phyloP scores from a whole-genome alignment of 2,329 filamentous ascomycete genomes.

The Chaetothyriales sp. region DNA sequence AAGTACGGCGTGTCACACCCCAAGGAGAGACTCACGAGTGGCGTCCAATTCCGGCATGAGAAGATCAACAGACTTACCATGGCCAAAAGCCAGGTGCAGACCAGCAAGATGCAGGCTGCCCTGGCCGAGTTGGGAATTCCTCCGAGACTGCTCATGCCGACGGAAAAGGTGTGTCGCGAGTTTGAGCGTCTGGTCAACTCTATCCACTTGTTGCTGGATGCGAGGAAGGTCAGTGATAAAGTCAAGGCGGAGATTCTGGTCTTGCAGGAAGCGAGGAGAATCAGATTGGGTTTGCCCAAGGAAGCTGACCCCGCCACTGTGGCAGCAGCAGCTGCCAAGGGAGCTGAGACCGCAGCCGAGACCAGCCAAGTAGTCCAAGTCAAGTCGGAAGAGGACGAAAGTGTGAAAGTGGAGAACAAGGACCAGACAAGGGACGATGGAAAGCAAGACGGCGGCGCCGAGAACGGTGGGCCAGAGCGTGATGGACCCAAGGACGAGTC shows the following conservation, averaged over 20 bases:
- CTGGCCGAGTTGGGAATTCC: constrained; percentile 34
- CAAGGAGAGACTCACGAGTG: constrained; percentile 67
- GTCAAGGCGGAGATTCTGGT: constrained; percentile 34
- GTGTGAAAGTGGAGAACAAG: background rate
- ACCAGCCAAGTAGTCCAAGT: background rate
- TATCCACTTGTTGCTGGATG: constrained; percentile 33
- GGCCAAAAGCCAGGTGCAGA: constrained; percentile 36
- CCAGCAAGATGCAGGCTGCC: constrained; percentile 33
- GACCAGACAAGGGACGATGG: background rate
- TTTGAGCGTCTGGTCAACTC: constrained; percentile 34
- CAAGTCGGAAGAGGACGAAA: background rate
- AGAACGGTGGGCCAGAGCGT: background rate
- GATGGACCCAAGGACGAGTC: background rate
- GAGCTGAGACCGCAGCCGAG: constrained; percentile 3
- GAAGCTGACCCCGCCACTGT: constrained; percentile 6
- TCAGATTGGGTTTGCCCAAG: constrained; percentile 15
- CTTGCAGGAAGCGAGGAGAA: constrained; percentile 22
- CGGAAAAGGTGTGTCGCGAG: constrained; percentile 34
- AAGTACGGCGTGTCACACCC: constrained; percentile 74
- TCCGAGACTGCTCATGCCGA: constrained; percentile 34
- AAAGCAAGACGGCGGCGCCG: constrained; percentile 5
- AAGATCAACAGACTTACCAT: constrained; percentile 35
- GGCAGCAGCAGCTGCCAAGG: constrained; percentile 2
- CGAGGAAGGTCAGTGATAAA: constrained; percentile 33
- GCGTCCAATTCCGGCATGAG: constrained; percentile 72